Conservation (phyloP, 1,284 basidiomycete species). For the Cryptococcus sp. region DNA sequence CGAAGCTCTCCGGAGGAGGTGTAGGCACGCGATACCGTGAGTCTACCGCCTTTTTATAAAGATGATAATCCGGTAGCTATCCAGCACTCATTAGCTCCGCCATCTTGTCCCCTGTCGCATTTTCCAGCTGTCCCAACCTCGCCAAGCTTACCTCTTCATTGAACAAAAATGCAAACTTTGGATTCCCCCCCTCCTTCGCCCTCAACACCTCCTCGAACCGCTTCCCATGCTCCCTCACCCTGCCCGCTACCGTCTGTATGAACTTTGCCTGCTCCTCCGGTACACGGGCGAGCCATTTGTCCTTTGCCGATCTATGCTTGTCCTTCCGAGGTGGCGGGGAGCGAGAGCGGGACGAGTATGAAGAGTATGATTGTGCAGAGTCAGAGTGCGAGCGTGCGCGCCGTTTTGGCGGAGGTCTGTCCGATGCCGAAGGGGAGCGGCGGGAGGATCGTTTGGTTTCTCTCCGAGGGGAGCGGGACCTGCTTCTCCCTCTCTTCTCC, state of each 20-base stretch:
- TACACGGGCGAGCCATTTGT: slow-evolving; percentile 53
- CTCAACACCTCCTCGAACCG: slow-evolving; percentile 71
- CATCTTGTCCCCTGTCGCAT: not conserved
- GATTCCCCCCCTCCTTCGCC: slow-evolving; percentile 73
- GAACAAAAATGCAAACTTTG: slow-evolving; percentile 75
- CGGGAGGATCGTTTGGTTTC: too few relatives aligned
- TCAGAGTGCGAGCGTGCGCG: slow-evolving; percentile 16
- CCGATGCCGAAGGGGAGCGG: slow-evolving; percentile 8
- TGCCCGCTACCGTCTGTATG: slow-evolving; percentile 75
- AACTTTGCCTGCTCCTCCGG: slow-evolving; percentile 74
- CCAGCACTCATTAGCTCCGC: not conserved
- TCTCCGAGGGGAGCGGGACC: too few relatives aligned
- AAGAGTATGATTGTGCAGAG: slow-evolving; percentile 27
- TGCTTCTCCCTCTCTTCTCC: slow-evolving; percentile 2
- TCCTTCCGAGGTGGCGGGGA: slow-evolving; percentile 49
- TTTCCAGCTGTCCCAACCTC: too few relatives aligned
- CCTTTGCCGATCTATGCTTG: slow-evolving; percentile 31
- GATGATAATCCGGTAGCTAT: slow-evolving; percentile 75
- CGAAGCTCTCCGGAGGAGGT: slow-evolving; percentile 64
- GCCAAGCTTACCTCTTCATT: slow-evolving; percentile 59
- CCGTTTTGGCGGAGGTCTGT: slow-evolving; percentile 2
- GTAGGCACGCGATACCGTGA: slow-evolving; percentile 56
- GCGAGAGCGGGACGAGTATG: slow-evolving; percentile 52
- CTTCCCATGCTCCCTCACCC: slow-evolving; percentile 74
- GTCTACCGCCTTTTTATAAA: slow-evolving; percentile 72